Base-by-base conservation (phyloP, 2,329 filamentous ascomycete genomes). In the Hirsutella rhossiliensis region DNA sequence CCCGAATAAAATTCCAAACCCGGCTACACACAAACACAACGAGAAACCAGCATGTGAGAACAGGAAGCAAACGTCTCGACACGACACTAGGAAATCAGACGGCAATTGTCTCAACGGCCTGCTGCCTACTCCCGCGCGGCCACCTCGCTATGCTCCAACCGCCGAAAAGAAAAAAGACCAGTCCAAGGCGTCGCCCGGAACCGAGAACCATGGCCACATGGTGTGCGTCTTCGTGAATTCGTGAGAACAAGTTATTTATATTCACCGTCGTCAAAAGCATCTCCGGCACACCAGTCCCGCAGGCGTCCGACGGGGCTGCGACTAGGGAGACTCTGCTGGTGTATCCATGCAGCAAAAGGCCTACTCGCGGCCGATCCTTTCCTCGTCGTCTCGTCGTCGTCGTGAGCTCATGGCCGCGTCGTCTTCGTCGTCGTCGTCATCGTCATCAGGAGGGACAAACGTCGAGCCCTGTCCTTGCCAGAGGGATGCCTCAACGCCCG, bases 401-500 rank as follows among this genome's bases (percentile, higher is more conserved):
- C 38, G 13, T 40, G 15, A 23, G 23, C 8, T 40, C 38, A 18
- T 40, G 15, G 38, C 17, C 13, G 29, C 23, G 40, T 36, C n/a
- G 31, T 36, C 11, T 19, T 37, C n/a, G 41, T 42, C 30, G 40
- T 32, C 18, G 29, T 34, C 15, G 17, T 39, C 40, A 36, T 43
- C 30, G 36, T 50, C 48, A 43, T 48, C 43, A 48, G 45, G 42
- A 37, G 44, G 29, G 40, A 13, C 29, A 31, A 32, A 23, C 32
- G 45, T 42, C 41, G 39, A 39, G 36, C 17, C 30, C 39, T 42
- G 40, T 17, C 34, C 5, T 13, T 19, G 15, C 15, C 15, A 5
- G n/a, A 37, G 3, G 4, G 8, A 6, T 15, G 18, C 9, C 37
- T 78, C 67, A 88, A 67, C 82, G 82, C 60, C 75, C 87, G 50